Percentiles rank a stretch among this genome's conserved stretches.
Evolutionary conservation across 2,329 filamentous ascomycete species (phyloP).

Genomic region (Penicillium hesseltinei): DNA sequence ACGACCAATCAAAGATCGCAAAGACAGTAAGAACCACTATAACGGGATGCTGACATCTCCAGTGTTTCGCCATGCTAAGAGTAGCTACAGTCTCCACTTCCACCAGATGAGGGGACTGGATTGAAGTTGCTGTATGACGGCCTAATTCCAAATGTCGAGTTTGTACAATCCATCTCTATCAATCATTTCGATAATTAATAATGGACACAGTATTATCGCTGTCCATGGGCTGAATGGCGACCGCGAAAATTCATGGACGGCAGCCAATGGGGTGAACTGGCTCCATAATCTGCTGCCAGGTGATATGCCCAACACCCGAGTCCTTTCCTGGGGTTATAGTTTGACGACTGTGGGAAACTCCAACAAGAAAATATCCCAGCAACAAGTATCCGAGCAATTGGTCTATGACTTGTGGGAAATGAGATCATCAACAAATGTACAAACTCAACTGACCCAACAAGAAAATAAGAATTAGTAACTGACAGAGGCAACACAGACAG

Average conservation of each 20-base stretch:
- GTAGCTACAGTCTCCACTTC: background rate
- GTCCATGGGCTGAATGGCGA: conserved; percentile 26
- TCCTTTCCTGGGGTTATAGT: conserved; percentile 26
- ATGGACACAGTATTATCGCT: conserved; percentile 15
- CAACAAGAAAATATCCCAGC: background rate
- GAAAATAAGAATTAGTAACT: background rate
- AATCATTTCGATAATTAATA: background rate
- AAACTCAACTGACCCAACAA: background rate
- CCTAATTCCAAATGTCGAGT: conserved; percentile 10
- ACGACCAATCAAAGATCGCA: background rate
- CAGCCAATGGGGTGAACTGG: conserved; percentile 19
- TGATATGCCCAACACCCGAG: conserved; percentile 13
- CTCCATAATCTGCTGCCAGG: conserved; percentile 17
- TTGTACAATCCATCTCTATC: conserved; percentile 2
- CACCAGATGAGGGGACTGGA: background rate
- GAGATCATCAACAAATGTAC: conserved; percentile 9
- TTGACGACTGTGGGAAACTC: conserved; percentile 1
- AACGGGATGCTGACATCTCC: background rate
- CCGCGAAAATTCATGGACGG: conserved; percentile 25
- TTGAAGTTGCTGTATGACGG: conserved; percentile 12
- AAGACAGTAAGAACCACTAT: background rate
- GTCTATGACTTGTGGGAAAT: conserved; percentile 7
- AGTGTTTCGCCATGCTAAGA: background rate
- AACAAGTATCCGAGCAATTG: conserved; percentile 8
- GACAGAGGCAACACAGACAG: conserved; percentile 11